Base-by-base conservation (phyloP, 2,329 filamentous ascomycete genomes). In the Chalaropsis thielavioides region DNA sequence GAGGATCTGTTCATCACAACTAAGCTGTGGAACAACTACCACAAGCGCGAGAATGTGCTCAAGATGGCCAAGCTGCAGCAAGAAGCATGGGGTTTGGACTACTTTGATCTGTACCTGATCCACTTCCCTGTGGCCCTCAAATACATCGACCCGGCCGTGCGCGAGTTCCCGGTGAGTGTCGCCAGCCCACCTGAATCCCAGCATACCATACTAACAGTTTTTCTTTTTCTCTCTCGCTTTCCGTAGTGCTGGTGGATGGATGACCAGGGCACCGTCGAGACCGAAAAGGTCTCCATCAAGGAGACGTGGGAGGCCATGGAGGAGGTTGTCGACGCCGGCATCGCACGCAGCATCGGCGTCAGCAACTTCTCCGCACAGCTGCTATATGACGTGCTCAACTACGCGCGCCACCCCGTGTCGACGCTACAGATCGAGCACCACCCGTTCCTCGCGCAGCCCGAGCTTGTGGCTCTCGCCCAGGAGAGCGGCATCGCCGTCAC, bases 21-120 rank as follows among this genome's bases (percentile, higher is more conserved):
- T 76, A 96, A 95, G 81, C 86, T 96, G 66, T 95, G 91, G 90
- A 91, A 92, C 79, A 86, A 86, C 69, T 95, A 91, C 83, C 90
- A 95, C 80, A 87, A 92, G 72, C 81, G 80, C 70, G 86, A 92
- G 70, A 81, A 82, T 70, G 89, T 92, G 68, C 84, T 87, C 76
- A 85, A 85, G 66, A 90, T 94, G 73, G 82, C 80, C 75, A 83
- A 83, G 75, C 86, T 86, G 73, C 88, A 92, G 77, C 84, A 92
- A 68, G 82, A 84, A 69, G 88, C 92, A 79, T 92, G 89, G 85
- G 86, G 87, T 68, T 74, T 95, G 68, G 90, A 92, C 72, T 95
- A 95, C 80, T 92, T 95, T 75, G 90, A 95, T 75, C 83, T 95
- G 69, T 95, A 86, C 83, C 80, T 92, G 71, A 85, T 95, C 71